A percentile compares a stretch with the other conserved stretches of the same genome.
Conservation (phyloP, 768 basidiomycete species). For the Daedalea quercina region DNA sequence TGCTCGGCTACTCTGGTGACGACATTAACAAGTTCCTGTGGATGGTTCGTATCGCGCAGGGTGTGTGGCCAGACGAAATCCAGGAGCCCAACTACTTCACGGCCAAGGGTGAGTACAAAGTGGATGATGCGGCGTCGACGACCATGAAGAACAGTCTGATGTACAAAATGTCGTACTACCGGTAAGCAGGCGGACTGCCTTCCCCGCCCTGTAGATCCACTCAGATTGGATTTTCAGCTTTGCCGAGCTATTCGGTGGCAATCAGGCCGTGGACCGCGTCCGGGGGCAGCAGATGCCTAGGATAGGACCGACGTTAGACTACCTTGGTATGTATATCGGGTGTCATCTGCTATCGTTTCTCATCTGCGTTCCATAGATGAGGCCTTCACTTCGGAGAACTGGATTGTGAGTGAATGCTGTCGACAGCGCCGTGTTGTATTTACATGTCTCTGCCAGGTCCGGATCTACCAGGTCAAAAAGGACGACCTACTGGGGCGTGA, state of each 20-base stretch:
- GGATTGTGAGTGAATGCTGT: constrained; percentile 66
- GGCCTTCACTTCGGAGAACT: constrained; percentile 98
- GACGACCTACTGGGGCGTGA: constrained; percentile 90
- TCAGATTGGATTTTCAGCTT: constrained; percentile 45
- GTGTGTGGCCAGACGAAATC: constrained; percentile 97
- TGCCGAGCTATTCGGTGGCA: constrained; percentile 77
- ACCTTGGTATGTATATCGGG: constrained; percentile 50
- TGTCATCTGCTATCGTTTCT: constrained; percentile 2
- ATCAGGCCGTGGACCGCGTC: constrained; percentile 76
- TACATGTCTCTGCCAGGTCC: constrained; percentile 40
- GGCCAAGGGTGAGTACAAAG: constrained; percentile 82
- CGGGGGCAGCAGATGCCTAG: constrained; percentile 79
- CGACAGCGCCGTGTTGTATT: background rate
- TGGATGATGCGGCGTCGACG: constrained; percentile 78
- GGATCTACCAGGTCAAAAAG: constrained; percentile 93
- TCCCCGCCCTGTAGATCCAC: background rate
- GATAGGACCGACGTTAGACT: constrained; percentile 76
- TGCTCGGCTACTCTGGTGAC: constrained; percentile 96
- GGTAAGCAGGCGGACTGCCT: constrained; percentile 37
- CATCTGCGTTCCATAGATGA: constrained; percentile 54
- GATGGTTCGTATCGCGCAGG: constrained; percentile 95
- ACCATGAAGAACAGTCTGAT: constrained; percentile 95
- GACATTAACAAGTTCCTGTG: constrained; percentile 99
- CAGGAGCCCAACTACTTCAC: constrained; percentile 95
- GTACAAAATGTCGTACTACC: constrained; percentile 99